Conservation (phyloP, 129 eudicot species). For the Pseudognaphalium luteoalbum region DNA sequence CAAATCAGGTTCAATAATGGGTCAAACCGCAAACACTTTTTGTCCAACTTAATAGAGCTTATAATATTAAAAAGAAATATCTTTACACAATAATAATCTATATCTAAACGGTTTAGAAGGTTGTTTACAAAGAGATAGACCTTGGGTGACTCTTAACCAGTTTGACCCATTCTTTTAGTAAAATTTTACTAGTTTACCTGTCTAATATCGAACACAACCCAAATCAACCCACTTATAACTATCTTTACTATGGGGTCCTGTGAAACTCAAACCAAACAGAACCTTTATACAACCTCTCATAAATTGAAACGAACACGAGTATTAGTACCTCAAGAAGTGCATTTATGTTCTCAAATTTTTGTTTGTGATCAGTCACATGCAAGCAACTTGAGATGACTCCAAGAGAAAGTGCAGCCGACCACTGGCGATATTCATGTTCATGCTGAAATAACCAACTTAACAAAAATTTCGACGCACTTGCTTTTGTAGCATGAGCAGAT, state of each 20-base stretch:
- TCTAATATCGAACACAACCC: background rate
- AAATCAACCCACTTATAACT: background rate
- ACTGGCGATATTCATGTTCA: constrained; percentile 95
- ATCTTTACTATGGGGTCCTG: background rate
- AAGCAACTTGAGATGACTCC: constrained; percentile 85
- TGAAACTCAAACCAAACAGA: background rate
- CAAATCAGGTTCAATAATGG: background rate
- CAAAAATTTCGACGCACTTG: constrained; percentile 76
- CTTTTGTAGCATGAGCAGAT: constrained; percentile 81
- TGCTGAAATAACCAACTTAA: constrained; percentile 75
- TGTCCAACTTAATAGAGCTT: background rate
- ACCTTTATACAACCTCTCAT: background rate
- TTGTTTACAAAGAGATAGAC: background rate
- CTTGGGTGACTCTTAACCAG: background rate
- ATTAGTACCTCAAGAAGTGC: constrained; percentile 78
- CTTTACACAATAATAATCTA: background rate
- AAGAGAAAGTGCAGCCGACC: constrained; percentile 98
- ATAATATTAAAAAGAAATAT: too few relatives aligned
- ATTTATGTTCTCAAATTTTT: constrained; percentile 62
- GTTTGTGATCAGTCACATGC: constrained; percentile 83
- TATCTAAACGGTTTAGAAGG: background rate
- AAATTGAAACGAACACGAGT: background rate
- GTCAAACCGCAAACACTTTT: background rate
- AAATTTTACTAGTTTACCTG: background rate
- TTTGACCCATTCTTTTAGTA: background rate